These are phyloP conservation scores for Aristolochia contorta DNA, from an alignment of 164 flowering plant genomes.

Conservation along the genomic window DNA sequence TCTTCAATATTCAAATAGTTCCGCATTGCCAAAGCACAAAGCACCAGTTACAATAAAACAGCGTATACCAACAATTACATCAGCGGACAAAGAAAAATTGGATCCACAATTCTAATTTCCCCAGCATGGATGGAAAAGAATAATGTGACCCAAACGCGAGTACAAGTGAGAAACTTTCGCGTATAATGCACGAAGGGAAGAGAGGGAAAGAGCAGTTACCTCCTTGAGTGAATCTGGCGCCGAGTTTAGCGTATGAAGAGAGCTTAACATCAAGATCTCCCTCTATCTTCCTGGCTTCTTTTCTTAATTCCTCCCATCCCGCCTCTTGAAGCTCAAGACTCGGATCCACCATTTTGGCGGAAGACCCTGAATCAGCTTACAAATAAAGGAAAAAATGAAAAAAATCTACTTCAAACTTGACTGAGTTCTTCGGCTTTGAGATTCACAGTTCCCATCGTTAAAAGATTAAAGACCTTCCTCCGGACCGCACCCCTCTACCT, in stretches of 20 bases:
- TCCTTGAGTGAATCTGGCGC: slow-evolving; percentile 73
- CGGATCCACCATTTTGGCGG: slow-evolving; percentile 32
- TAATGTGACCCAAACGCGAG: too few species aligned
- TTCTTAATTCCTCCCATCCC: slow-evolving; percentile 95
- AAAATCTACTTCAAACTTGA: too few species aligned
- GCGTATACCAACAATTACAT: too few species aligned
- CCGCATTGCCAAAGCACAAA: not conserved
- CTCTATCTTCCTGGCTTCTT: slow-evolving; percentile 84
- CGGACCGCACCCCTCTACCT: too few species aligned
- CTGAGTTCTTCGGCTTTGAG: too few species aligned
- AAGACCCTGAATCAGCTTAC: not conserved
- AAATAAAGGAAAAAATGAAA: too few species aligned
- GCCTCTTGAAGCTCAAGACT: slow-evolving; percentile 79
- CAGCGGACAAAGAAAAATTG: too few species aligned
- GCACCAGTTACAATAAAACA: not conserved
- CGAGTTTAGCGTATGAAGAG: slow-evolving; percentile 87
- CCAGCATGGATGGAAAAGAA: too few species aligned
- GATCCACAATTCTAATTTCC: too few species aligned
- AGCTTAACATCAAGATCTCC: slow-evolving; percentile 98
- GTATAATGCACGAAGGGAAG: not conserved
- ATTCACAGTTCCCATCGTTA: too few species aligned
- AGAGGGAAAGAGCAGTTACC: slow-evolving; percentile 14
- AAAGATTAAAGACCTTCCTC: too few species aligned
- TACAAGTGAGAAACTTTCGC: too few species aligned
- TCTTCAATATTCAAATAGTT: not conserved